Conservation (phyloP, 2,329 filamentous ascomycete genomes). For the Fusarium tricinctum region DNA sequence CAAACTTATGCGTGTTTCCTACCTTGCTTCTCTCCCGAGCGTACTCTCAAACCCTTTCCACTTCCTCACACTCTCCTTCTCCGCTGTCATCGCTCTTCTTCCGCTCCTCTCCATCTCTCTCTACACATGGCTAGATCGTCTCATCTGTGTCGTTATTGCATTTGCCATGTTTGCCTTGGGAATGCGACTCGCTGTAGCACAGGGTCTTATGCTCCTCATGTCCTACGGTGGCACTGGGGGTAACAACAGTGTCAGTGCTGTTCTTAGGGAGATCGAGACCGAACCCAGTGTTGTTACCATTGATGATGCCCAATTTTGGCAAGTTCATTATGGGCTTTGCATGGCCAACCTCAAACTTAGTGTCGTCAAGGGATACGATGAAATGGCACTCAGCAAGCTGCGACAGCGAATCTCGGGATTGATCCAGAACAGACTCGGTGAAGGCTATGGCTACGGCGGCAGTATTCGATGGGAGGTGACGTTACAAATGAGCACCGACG, state of each 20-base stretch:
- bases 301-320: constrained; percentile 96
- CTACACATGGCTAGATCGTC: constrained; percentile 85
- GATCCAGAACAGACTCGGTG: constrained; percentile 87
- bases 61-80: constrained; percentile 92
- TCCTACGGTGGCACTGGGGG: constrained; percentile 70
- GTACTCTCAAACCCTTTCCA: constrained; percentile 96
- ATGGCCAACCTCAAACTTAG: constrained; percentile 93
- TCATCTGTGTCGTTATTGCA: constrained; percentile 85
- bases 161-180: constrained; percentile 91
- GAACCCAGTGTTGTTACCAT: constrained; percentile 82
- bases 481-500: constrained; percentile 75
- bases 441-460: constrained; percentile 84
- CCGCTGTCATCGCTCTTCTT: constrained; percentile 81
- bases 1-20: constrained; percentile 88
- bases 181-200: constrained; percentile 82
- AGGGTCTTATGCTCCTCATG: constrained; percentile 97
- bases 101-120: constrained; percentile 85
- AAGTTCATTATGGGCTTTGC: constrained; percentile 96
- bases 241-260: constrained; percentile 71
- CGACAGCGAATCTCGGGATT: constrained; percentile 82
- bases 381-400: constrained; percentile 78
- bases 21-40: constrained; percentile 84
- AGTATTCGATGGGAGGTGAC: constrained; percentile 94
- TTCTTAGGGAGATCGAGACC: constrained; percentile 87
- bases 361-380: constrained; percentile 74